phyloP scores from a whole-genome alignment of 768 basidiomycete genomes.

The Termitomyces titanicus region DNA sequence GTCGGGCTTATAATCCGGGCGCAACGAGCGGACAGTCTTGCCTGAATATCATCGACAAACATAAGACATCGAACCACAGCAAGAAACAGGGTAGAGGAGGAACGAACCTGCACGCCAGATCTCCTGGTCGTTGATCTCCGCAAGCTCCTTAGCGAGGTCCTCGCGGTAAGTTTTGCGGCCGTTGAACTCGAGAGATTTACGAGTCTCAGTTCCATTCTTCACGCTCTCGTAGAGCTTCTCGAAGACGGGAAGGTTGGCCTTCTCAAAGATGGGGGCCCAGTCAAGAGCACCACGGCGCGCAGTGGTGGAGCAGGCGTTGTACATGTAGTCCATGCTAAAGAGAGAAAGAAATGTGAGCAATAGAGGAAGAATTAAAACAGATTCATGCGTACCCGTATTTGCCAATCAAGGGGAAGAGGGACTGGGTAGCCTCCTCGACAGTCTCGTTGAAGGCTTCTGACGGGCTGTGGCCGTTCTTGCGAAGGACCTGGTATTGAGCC shows the following conservation, averaged over 20 bases:
- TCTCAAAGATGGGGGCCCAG: conserved; percentile 97
- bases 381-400: conserved; percentile 71
- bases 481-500: conserved; percentile 97
- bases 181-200: conserved; percentile 96
- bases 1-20: conserved; percentile 79
- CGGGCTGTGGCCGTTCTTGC: conserved; percentile 93
- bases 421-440: conserved; percentile 99
- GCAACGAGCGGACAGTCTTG: conserved; percentile 87
- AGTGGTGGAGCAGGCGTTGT: conserved; percentile 97
- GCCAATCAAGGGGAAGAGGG: conserved; percentile 95
- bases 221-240: conserved; percentile 95
- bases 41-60: conserved; percentile 35
- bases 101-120: conserved; percentile 90
- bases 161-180: conserved; percentile 87
- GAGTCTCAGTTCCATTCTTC: conserved; percentile 92
- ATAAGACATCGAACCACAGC: neutral
- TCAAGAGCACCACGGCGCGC: conserved; percentile 98
- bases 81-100: neutral
- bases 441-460: conserved; percentile 99
- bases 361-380: neutral
- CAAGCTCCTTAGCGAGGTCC: conserved; percentile 89
- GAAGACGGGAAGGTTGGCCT: conserved; percentile 92
- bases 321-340: conserved; percentile 97
- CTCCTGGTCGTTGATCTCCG: conserved; percentile 96
- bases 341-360: neutral